Base-by-base conservation (phyloP, 1,139 yeast species). In the Magnusiomyces ingens region DNA sequence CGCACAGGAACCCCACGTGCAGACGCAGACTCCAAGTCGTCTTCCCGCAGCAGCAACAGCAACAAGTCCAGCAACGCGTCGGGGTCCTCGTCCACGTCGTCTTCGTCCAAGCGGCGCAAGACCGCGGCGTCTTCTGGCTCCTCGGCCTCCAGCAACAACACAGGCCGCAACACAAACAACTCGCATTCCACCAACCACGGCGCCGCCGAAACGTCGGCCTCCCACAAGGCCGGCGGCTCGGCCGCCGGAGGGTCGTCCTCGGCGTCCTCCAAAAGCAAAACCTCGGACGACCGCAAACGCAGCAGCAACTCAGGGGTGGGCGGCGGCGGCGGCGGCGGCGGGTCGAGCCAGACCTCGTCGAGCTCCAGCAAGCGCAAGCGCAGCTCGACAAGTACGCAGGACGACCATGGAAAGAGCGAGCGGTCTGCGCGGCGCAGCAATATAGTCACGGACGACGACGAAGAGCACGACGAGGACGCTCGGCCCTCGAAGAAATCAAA, bases 281-380 rank as follows among this genome's bases (percentile, higher is more conserved):
- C 32, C 15, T 48, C 50, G 19, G 42, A 8, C 10, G 41, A 40
- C 3, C 29, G 41, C 37, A 45, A n/a, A 57, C 46, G 47, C 50
- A 50, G 36, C 19, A 32, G 32, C 45, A 38, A 2, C 26, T 19
- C 26, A 22, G n/a, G 48, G 51, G 44, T 50, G 36, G 49, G 55
- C 42, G 51, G 56, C 22, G 45, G 52, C 32, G 21, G 57, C 41
- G 50, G 58, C 50, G 21, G 54, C 51, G 37, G 54, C 57, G 49
- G 51, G 57, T 18, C 49, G 54, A 44, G 48, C 38, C 32, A 26
- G 8, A 26, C 32, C 4, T 8, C 4, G 8, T 26, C 32, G 4
- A 26, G 8, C 8, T 5, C 4, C 32, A 26, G 5, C 13, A 42
- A 41, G 17, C 26, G 43, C 12, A 42, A 43, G 22, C 43, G 50